phyloP scores from a whole-genome alignment of 2,329 filamentous ascomycete genomes.

The Graphiopsis chlorocephala region DNA sequence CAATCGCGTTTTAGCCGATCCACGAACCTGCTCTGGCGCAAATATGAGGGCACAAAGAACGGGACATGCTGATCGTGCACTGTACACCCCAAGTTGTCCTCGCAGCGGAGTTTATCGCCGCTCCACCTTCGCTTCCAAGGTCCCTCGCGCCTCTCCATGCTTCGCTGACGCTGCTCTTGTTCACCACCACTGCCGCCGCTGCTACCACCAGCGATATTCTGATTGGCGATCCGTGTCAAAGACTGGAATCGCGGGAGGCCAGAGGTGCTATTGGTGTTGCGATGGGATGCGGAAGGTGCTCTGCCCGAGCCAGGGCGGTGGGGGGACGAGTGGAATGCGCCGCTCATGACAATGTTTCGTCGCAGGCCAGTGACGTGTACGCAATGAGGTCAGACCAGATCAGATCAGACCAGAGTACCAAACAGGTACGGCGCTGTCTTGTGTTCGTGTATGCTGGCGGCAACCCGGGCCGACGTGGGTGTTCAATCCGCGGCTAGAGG shows the following conservation, averaged over 20 bases:
- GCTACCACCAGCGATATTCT: not conserved
- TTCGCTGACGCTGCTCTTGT: slow-evolving; percentile 14
- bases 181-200: not conserved
- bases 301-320: slow-evolving; percentile 6
- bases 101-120: slow-evolving; percentile 21
- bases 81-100: slow-evolving; percentile 20
- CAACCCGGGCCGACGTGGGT: slow-evolving; percentile 7
- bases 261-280: not conserved
- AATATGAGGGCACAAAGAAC: slow-evolving; percentile 84
- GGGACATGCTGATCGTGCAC: slow-evolving; percentile 28
- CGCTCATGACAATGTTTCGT: slow-evolving; percentile 9
- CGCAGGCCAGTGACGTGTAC: not conserved
- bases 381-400: not conserved
- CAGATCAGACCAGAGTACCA: not conserved
- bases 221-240: slow-evolving; percentile 9
- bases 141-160: slow-evolving; percentile 14
- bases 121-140: slow-evolving; percentile 11
- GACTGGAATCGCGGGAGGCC: slow-evolving; percentile 9
- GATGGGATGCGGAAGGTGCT: not conserved
- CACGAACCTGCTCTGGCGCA: slow-evolving; percentile 74
- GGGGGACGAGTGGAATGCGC: slow-evolving; percentile 11
- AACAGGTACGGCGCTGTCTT: not conserved
- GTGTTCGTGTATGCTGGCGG: slow-evolving; percentile 1
- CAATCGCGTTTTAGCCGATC: slow-evolving; percentile 59
- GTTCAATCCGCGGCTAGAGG: slow-evolving; percentile 5